phyloP scores from a whole-genome alignment of 345 rosid genomes.

The Fremontodendron californicum region DNA sequence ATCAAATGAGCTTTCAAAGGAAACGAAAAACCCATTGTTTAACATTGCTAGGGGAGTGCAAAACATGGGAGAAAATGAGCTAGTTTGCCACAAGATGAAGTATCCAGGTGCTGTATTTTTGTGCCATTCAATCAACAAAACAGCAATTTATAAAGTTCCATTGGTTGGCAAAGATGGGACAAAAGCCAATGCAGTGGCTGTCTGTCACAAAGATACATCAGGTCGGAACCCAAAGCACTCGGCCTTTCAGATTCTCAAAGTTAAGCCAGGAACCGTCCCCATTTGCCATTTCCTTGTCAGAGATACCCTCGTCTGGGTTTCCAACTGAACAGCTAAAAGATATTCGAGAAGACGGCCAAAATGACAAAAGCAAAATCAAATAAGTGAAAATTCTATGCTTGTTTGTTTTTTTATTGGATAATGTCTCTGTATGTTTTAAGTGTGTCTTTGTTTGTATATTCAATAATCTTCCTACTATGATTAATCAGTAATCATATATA shows the following conservation, averaged over 20 bases:
- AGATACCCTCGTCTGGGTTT: not conserved
- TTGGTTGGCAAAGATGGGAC: not conserved
- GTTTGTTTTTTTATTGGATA: no score
- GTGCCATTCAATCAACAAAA: not conserved
- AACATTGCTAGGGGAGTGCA: not conserved
- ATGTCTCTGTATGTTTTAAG: no score
- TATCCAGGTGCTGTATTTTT: not conserved
- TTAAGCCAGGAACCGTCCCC: not conserved
- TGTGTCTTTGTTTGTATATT: no score
- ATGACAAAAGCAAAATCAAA: no score
- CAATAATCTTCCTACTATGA: no score
- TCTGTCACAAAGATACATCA: not conserved
- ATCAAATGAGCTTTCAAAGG: conserved; percentile 43
- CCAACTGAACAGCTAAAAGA: not conserved
- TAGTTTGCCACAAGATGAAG: not conserved
- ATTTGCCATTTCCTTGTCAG: not conserved
- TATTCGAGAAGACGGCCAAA: no score
- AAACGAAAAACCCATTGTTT: not conserved
- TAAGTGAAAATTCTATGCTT: no score
- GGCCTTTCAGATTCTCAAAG: not conserved
- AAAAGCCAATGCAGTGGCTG: not conserved
- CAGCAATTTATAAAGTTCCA: not conserved
- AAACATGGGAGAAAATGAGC: not conserved
- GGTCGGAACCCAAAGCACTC: not conserved
- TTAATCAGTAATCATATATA: no score